Base-by-base conservation (phyloP, 768 basidiomycete species). In the Auricularia heimuer region DNA sequence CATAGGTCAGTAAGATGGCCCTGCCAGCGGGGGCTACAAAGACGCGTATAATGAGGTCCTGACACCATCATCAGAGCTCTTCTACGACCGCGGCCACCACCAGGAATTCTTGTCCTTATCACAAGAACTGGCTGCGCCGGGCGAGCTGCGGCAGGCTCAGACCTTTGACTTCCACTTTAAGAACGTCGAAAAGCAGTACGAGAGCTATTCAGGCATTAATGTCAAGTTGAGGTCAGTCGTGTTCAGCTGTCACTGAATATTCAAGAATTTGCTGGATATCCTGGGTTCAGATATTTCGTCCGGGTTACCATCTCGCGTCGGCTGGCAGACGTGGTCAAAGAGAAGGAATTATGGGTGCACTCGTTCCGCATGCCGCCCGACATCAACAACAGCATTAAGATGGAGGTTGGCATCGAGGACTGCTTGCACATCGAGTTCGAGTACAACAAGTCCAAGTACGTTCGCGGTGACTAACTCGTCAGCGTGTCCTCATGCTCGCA, bases 351-450 rank as follows among this genome's bases (percentile, higher is more conserved):
- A 21, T 98, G 96, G 96, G 96, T 98, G 3, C 96, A 99, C 75
- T 96, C 92, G 3, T 99, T 90, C 80, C 89, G 95, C 44, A 98
- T 98, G 92, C 97, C 96, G 10, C 94, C 96, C 64, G 97, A 98
- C 75, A 91, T 86, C 72, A 98, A 97, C 75, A 98, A 96, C 74
- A 89, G 92, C 51, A 98, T 98, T 78, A 98, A 96, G 82, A 98
- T 99, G 97, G 97, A 98, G 77, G 97, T 98, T 44, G 97, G 97
- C 7, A 99, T 99, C 66, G 97, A 98, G 74, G 97, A 98, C 72
- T 98, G 97, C 75, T 76, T 98, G 70, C 96, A 98, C 74, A 99
- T 98, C 70, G 97, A 98, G 74, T 98, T 98, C 69, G 97, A 98
- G 78, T 98, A 99, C 78, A 98, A 99, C 82, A 98, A 98, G 75